phyloP scores from a whole-genome alignment of 2,329 filamentous ascomycete genomes.

The Parafenestella ontariensis region DNA sequence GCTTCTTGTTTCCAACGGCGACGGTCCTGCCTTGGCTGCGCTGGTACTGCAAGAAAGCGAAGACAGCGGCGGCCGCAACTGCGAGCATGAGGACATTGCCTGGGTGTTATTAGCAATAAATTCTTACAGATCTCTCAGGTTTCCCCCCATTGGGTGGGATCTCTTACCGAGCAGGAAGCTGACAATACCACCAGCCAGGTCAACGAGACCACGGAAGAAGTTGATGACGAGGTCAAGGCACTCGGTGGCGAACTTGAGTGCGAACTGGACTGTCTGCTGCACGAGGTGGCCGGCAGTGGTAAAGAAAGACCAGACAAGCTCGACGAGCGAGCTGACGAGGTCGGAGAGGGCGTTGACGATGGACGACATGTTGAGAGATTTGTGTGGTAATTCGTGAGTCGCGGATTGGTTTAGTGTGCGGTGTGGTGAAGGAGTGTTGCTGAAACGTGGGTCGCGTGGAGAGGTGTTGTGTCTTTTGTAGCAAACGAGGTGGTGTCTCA shows the following conservation, averaged over 20 bases:
- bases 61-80: constrained; percentile 38
- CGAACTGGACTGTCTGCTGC: constrained; percentile 38
- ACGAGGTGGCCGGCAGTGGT: constrained; percentile 42
- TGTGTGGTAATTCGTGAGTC: neutral
- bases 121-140: neutral
- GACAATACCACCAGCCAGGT: constrained; percentile 44
- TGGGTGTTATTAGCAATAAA: constrained; percentile 20
- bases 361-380: constrained; percentile 36
- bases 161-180: constrained; percentile 42
- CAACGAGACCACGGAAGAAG: constrained; percentile 43
- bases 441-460: neutral
- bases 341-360: constrained; percentile 43
- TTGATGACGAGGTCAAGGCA: constrained; percentile 40
- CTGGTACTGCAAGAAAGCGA: constrained; percentile 48
- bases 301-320: constrained; percentile 47
- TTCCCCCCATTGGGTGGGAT: neutral
- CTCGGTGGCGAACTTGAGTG: constrained; percentile 33
- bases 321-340: constrained; percentile 40
- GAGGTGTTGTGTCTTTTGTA: neutral
- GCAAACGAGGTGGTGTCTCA: neutral
- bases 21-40: constrained; percentile 45
- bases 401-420: neutral
- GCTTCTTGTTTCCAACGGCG: constrained; percentile 47
- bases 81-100: constrained; percentile 46
- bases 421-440: neutral